A percentile compares a stretch with the other conserved stretches of the same genome.
phyloP scores from a whole-genome alignment of 768 basidiomycete genomes.

The Dacryopinax primogenitus region DNA sequence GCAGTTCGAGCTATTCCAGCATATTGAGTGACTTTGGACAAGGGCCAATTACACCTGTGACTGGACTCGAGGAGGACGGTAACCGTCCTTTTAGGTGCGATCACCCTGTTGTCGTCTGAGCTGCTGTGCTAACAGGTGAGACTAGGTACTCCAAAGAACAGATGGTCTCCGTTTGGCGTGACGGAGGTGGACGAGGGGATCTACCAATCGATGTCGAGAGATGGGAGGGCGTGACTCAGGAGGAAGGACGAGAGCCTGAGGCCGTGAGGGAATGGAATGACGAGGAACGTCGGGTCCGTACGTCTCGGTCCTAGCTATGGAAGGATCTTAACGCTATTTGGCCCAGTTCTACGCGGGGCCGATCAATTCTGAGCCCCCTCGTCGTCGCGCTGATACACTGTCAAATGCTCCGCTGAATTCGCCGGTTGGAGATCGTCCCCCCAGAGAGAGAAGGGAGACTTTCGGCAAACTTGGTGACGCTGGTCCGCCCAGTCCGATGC shows the following conservation, averaged over 20 bases:
- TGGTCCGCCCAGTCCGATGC: neutral
- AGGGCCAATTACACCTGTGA: neutral
- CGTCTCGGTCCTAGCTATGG: slow-evolving; percentile 13
- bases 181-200: slow-evolving; percentile 57
- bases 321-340: slow-evolving; percentile 15
- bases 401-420: neutral
- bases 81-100: neutral
- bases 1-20: slow-evolving; percentile 6
- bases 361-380: slow-evolving; percentile 77
- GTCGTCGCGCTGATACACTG: slow-evolving; percentile 39
- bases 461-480: neutral
- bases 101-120: neutral
- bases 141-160: slow-evolving; percentile 74
- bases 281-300: slow-evolving; percentile 72
- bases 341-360: slow-evolving; percentile 63
- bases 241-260: slow-evolving; percentile 56
- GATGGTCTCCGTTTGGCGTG: slow-evolving; percentile 68
- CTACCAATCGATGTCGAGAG: slow-evolving; percentile 76
- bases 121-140: neutral
- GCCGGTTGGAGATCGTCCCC: neutral
- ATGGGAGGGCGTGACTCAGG: slow-evolving; percentile 80
- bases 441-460: slow-evolving; percentile 2
- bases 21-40: slow-evolving; percentile 4
- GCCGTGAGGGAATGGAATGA: slow-evolving; percentile 69
- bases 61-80: neutral